Conservation (phyloP, 202 grass and related monocot species). For the Hordeum pubiflorum region DNA sequence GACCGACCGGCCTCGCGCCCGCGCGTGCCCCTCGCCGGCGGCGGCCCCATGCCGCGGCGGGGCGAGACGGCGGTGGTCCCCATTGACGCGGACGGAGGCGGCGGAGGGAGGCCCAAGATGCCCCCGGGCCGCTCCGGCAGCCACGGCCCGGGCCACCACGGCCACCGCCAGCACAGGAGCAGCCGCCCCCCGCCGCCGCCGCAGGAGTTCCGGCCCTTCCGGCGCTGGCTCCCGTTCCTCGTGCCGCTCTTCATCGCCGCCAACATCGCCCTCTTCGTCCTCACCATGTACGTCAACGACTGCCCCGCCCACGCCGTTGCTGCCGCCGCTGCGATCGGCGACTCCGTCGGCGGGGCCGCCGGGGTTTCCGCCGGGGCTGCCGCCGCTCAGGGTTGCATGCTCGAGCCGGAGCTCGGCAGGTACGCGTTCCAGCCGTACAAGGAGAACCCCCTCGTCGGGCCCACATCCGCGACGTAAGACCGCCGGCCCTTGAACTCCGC, state of each 20-base stretch:
- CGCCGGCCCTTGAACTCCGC: neutral
- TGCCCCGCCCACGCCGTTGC: constrained; percentile 46
- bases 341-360: constrained; percentile 21
- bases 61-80: constrained; percentile 34
- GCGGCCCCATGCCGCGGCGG: constrained; percentile 39
- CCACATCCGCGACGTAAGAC: constrained; percentile 65
- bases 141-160: constrained; percentile 30
- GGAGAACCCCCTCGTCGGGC: constrained; percentile 80
- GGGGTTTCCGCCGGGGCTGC: constrained; percentile 4
- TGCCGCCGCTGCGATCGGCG: constrained; percentile 27
- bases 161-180: constrained; percentile 20
- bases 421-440: constrained; percentile 92
- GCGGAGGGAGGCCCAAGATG: constrained; percentile 21
- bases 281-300: constrained; percentile 87
- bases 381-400: constrained; percentile 28
- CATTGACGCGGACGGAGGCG: constrained; percentile 14
- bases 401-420: constrained; percentile 51
- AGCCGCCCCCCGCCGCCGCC: constrained; percentile 21
- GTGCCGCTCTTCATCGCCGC: constrained; percentile 62
- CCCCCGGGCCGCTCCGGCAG: neutral
- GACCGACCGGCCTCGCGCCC: neutral
- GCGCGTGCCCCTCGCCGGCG: constrained; percentile 12
- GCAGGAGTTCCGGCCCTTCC: constrained; percentile 45
- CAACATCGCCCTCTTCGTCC: constrained; percentile 61
- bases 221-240: constrained; percentile 77